Percentiles rank a stretch among this genome's conserved stretches.
Conservation (phyloP, 2,329 filamentous ascomycete species). For the Colletotrichum sp. region DNA sequence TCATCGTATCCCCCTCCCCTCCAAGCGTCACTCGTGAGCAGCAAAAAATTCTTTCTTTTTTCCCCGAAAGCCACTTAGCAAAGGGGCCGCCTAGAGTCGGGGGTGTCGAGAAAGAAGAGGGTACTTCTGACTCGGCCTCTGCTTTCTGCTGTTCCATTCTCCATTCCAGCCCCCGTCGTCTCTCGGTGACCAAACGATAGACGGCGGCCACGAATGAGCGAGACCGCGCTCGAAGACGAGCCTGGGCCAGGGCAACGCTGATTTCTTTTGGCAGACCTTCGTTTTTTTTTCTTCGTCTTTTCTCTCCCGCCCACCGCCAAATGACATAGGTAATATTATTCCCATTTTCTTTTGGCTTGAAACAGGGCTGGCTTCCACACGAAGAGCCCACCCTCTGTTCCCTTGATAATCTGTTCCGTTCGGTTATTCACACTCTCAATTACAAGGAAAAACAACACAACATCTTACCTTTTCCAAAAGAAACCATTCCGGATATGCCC, state of each 20-base stretch:
- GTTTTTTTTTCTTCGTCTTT: background rate
- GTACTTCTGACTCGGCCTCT: background rate
- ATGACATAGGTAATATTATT: background rate
- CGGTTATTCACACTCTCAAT: background rate
- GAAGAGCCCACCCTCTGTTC: background rate
- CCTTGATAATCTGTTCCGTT: background rate
- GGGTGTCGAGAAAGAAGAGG: background rate
- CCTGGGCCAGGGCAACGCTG: background rate
- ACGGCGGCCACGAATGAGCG: background rate
- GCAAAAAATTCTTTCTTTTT: slow-evolving; percentile 2
- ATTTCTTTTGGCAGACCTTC: slow-evolving; percentile 6
- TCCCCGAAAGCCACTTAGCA: background rate
- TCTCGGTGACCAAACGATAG: background rate
- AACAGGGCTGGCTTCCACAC: background rate
- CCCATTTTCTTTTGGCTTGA: background rate
- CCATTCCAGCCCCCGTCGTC: slow-evolving; percentile 2
- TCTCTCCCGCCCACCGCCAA: background rate
- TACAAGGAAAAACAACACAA: background rate
- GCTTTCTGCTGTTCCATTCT: background rate
- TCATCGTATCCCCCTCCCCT: background rate
- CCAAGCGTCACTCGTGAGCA: background rate
- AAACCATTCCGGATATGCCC: slow-evolving; percentile 4
- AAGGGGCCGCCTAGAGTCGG: background rate
- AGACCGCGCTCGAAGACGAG: background rate
- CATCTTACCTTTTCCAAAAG: background rate